Percentiles rank a stretch among this genome's conserved stretches.
These are phyloP conservation scores for Spathaspora girioi DNA, from an alignment of 805 yeast genomes.

Conservation along the genomic window DNA sequence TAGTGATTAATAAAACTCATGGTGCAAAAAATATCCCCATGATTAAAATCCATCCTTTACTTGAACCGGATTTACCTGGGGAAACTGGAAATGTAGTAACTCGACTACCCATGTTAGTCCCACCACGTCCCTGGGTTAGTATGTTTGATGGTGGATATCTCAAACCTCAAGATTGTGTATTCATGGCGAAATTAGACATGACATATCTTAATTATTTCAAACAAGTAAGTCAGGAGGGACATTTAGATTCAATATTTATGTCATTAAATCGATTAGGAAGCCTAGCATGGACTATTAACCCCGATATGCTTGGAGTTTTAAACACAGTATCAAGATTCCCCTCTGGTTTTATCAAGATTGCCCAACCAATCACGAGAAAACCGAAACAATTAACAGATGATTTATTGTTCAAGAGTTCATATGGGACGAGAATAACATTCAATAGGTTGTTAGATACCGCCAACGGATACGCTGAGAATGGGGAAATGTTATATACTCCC, in stretches of 20 bases:
- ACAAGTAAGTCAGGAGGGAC: constrained; percentile 28
- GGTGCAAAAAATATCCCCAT: neutral
- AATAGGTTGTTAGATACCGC: constrained; percentile 19
- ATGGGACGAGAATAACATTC: constrained; percentile 6
- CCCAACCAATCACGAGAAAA: constrained; percentile 13
- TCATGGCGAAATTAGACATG: constrained; percentile 18
- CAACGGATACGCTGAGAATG: constrained; percentile 23
- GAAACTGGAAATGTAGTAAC: neutral
- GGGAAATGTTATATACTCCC: constrained; percentile 35
- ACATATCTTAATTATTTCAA: constrained; percentile 17
- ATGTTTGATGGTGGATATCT: constrained; percentile 35
- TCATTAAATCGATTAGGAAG: constrained; percentile 26
- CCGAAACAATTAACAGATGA: too few relatives aligned
- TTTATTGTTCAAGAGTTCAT: neutral
- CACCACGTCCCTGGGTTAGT: constrained; percentile 33
- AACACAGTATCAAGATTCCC: constrained; percentile 15
- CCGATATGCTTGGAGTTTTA: constrained; percentile 18
- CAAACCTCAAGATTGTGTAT: constrained; percentile 15
- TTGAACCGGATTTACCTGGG: neutral
- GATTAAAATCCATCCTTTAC: neutral
- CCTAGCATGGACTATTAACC: constrained; percentile 35
- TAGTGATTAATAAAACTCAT: neutral
- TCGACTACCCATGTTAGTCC: constrained; percentile 34
- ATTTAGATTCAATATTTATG: constrained; percentile 24
- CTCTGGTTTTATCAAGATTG: constrained; percentile 20